These are phyloP conservation scores for Physcomitrium patens DNA, from an alignment of 225 moss, liverwort and hornwort genomes.

Conservation along the genomic window DNA sequence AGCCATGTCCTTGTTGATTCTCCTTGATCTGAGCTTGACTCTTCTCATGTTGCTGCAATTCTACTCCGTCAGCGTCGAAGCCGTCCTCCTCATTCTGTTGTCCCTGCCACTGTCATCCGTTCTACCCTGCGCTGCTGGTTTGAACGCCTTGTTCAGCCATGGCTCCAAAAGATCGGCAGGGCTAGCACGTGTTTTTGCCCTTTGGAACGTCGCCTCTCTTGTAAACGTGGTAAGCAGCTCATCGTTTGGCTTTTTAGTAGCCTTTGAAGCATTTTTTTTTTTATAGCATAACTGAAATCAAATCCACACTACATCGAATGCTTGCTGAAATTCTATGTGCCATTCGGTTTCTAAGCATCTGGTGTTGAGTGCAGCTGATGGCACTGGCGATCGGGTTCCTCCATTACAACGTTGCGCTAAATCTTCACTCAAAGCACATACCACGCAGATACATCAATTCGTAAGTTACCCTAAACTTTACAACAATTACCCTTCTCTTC, in stretches of 20 bases:
- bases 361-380: conserved; percentile 51
- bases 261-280: neutral
- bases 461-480: conserved; percentile 10
- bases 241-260: neutral
- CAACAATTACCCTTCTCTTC: neutral
- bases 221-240: conserved; percentile 58
- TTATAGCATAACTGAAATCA: neutral
- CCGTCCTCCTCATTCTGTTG: conserved; percentile 68
- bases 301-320: neutral
- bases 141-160: conserved; percentile 80
- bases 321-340: neutral
- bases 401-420: conserved; percentile 50
- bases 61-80: conserved; percentile 72
- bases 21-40: conserved; percentile 75
- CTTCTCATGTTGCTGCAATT: conserved; percentile 78
- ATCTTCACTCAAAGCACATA: conserved; percentile 13
- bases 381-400: conserved; percentile 61
- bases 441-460: conserved; percentile 11
- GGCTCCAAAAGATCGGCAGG: conserved; percentile 72
- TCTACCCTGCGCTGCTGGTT: conserved; percentile 69
- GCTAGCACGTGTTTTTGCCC: conserved; percentile 69
- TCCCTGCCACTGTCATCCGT: conserved; percentile 70
- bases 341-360: conserved; percentile 1
- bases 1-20: conserved; percentile 66
- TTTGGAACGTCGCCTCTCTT: conserved; percentile 82